These are phyloP conservation scores for Botrytis galanthina DNA, from an alignment of 2,329 filamentous ascomycete genomes.

Conservation along the genomic window DNA sequence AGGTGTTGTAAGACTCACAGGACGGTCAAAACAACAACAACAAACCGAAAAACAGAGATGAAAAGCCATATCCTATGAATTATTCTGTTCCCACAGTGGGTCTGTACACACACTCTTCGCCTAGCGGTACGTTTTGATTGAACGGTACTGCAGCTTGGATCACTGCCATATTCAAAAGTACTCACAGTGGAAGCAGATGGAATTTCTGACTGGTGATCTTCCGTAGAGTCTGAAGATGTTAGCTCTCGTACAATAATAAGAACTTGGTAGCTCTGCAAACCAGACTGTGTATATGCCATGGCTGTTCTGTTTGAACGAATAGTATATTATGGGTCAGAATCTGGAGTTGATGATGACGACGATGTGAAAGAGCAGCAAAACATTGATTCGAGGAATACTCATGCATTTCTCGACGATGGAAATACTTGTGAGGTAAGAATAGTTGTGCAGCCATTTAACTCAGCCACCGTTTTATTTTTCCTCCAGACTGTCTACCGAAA, in stretches of 20 bases:
- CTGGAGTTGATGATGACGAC: not conserved
- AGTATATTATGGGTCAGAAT: not conserved
- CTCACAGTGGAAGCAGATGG: not conserved
- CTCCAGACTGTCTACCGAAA: not conserved
- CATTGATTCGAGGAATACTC: not conserved
- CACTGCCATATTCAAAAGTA: constrained; percentile 3
- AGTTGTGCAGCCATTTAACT: not conserved
- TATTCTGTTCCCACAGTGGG: not conserved
- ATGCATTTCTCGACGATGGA: not conserved
- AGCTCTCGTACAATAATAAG: not conserved
- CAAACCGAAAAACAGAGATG: not conserved
- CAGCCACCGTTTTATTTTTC: not conserved
- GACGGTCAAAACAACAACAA: not conserved
- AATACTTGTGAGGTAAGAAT: not conserved
- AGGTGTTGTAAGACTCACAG: not conserved
- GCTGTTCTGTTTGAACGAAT: not conserved
- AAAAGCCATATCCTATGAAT: not conserved
- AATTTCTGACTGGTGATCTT: not conserved
- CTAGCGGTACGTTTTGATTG: not conserved
- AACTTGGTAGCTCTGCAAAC: not conserved
- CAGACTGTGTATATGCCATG: not conserved
- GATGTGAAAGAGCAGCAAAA: not conserved
- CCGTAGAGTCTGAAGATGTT: not conserved
- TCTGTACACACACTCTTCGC: not conserved
- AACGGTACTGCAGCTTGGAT: not conserved